Conservation (phyloP, 2,329 filamentous ascomycete genomes). For the Claviceps digitariae region DNA sequence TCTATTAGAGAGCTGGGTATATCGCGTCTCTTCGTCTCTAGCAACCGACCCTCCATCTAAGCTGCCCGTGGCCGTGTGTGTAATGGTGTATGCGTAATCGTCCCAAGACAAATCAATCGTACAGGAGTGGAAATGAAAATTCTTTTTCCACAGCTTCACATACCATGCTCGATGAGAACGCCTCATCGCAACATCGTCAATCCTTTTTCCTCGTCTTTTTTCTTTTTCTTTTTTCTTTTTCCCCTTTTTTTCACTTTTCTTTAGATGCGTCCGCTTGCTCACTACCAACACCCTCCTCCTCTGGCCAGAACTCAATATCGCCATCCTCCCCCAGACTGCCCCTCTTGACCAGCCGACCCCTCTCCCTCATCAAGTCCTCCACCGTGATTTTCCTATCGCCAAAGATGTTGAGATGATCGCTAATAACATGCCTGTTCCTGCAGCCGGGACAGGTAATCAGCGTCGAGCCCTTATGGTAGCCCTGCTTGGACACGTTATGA, state of each 20-base stretch:
- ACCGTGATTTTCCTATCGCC: slow-evolving; percentile 56
- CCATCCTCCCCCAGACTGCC: slow-evolving; percentile 61
- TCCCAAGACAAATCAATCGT: background rate
- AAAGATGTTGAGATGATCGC: slow-evolving; percentile 74
- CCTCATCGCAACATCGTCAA: background rate
- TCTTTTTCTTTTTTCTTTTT: background rate
- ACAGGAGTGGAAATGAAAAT: background rate
- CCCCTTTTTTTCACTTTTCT: background rate
- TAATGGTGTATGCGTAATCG: background rate
- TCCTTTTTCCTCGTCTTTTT: no score
- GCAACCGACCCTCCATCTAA: background rate
- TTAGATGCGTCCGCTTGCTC: background rate
- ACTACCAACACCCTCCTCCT: slow-evolving; percentile 33
- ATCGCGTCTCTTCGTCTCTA: background rate
- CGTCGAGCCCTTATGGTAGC: slow-evolving; percentile 81
- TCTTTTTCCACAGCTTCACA: background rate
- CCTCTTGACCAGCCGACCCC: slow-evolving; percentile 60
- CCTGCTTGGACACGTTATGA: slow-evolving; percentile 83
- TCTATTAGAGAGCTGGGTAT: background rate
- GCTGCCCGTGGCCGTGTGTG: background rate
- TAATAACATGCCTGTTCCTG: slow-evolving; percentile 79
- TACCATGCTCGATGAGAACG: background rate
- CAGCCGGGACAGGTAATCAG: slow-evolving; percentile 81
- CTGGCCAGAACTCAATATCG: slow-evolving; percentile 88
- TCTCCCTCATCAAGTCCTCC: slow-evolving; percentile 64